Evolutionary conservation across 441 rosid species (phyloP), one percentile per base, ranked within the genome.

Genomic region (Adansonia grandidieri): DNA sequence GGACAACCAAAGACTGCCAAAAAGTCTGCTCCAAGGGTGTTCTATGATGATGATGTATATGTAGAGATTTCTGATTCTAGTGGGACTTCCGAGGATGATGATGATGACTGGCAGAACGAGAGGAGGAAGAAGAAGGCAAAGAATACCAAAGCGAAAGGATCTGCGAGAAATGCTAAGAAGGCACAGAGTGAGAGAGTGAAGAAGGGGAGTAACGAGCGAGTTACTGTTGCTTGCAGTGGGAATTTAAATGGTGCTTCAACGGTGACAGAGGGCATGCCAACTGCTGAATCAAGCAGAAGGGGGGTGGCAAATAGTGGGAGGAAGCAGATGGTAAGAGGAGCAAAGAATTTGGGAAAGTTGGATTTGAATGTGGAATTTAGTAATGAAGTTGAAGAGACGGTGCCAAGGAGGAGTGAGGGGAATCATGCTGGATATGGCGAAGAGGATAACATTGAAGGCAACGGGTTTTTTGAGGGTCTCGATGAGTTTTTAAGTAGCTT

Each of bases 281-380:
- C 69, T 54, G 85, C 76, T n/a, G 82, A 80, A 32, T 50, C 86
- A 0, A 64, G 79, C 69, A 77, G 65, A 62, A 82, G 78, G 50
- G 62, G 76, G 15, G 50, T 19, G 58, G 91, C 89, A 44, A 86
- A 78, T 79, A 74, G 79, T 63, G 84, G 77, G 71, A 88, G 84
- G 78, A 90, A 83, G 89, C 88, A 88, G 78, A 80, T 75, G 24
- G 88, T 81, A 54, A 82, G 79, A 74, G 93, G 89, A 70, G 80
- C 83, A 2, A 92, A 93, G 86, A 89, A 84, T 65, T 73, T 93
- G 45, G 98, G 94, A 50, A 90, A 87, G 86, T 87, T 96, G 84
- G 98, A 96, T 88, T 88, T 96, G 91, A 96, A 96, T 89, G 97
- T 96, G 71, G 97, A 92, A 92, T 92, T 96, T 76, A 91, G 92